These are phyloP conservation scores for Curvularia lunata DNA, from an alignment of 2,329 filamentous ascomycete genomes.

Conservation along the genomic window DNA sequence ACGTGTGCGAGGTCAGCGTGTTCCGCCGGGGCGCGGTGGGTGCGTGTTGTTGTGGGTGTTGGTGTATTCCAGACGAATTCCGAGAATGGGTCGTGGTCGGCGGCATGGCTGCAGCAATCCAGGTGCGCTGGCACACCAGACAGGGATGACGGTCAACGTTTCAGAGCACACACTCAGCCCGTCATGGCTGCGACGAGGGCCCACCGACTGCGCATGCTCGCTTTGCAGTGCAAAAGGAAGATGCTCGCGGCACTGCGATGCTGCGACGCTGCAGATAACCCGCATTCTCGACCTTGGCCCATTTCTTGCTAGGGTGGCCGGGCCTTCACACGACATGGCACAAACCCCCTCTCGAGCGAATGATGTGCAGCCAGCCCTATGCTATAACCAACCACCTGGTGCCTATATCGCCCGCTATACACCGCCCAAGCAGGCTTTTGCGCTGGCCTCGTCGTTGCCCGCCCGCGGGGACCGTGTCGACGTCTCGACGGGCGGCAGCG, in stretches of 20 bases:
- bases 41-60: conserved; percentile 11
- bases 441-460: neutral
- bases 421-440: neutral
- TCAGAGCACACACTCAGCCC: conserved; percentile 23
- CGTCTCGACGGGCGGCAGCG: neutral
- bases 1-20: conserved; percentile 21
- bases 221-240: conserved; percentile 15
- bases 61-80: conserved; percentile 22
- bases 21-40: conserved; percentile 15
- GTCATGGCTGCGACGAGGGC: conserved; percentile 30
- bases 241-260: conserved; percentile 3
- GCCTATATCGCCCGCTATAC: conserved; percentile 3
- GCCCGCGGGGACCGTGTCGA: conserved; percentile 2
- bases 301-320: conserved; percentile 21
- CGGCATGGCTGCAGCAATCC: conserved; percentile 23
- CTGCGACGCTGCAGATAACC: conserved; percentile 17
- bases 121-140: conserved; percentile 27
- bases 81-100: conserved; percentile 20
- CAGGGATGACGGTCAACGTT: conserved; percentile 27
- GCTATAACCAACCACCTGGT: neutral
- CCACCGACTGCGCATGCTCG: conserved; percentile 24
- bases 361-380: conserved; percentile 16
- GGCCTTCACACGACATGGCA: conserved; percentile 22
- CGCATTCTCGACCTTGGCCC: conserved; percentile 14
- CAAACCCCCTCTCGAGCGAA: conserved; percentile 18